These are phyloP conservation scores for Sordariomycetes sp. DNA, from an alignment of 2,329 filamentous ascomycete genomes.

Conservation along the genomic window DNA sequence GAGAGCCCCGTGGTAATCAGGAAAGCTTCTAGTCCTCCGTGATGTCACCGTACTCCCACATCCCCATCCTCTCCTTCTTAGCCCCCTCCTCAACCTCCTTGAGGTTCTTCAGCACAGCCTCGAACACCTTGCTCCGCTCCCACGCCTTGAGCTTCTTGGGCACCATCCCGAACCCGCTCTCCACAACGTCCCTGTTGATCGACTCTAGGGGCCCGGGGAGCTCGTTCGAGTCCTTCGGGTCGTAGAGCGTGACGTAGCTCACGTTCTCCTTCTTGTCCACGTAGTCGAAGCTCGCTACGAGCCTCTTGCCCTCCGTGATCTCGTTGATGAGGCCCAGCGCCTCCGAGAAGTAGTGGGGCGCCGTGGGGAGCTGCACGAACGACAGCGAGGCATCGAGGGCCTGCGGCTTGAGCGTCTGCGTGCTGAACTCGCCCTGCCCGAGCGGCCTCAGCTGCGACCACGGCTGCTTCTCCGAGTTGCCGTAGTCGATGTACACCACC, in stretches of 20 bases:
- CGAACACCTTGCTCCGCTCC: constrained; percentile 64
- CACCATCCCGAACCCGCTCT: constrained; percentile 80
- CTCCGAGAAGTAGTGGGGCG: constrained; percentile 74
- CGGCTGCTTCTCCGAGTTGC: constrained; percentile 80
- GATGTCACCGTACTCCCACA: constrained; percentile 98
- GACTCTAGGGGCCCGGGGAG: constrained; percentile 57
- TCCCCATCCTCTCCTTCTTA: constrained; percentile 70
- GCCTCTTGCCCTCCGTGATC: constrained; percentile 60
- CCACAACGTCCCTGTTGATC: constrained; percentile 80
- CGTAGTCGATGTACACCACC: constrained; percentile 91
- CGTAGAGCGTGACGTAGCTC: constrained; percentile 80
- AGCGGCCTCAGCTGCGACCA: constrained; percentile 81
- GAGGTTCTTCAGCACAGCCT: constrained; percentile 60
- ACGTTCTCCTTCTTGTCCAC: constrained; percentile 69
- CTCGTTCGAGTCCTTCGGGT: constrained; percentile 52
- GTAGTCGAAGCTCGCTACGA: constrained; percentile 87
- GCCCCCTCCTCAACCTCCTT: constrained; percentile 66
- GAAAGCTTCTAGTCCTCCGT: constrained; percentile 61
- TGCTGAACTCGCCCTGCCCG: constrained; percentile 65
- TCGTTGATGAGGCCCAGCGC: constrained; percentile 67
- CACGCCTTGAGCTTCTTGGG: constrained; percentile 84
- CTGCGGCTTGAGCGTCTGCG: constrained; percentile 75
- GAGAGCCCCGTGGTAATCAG: not conserved
- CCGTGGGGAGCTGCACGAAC: constrained; percentile 77
- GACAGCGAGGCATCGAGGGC: constrained; percentile 79